Evolutionary conservation across 257 asterid species (phyloP), one percentile per base, ranked within the genome.

Genomic region (Penstemon newberryi): DNA sequence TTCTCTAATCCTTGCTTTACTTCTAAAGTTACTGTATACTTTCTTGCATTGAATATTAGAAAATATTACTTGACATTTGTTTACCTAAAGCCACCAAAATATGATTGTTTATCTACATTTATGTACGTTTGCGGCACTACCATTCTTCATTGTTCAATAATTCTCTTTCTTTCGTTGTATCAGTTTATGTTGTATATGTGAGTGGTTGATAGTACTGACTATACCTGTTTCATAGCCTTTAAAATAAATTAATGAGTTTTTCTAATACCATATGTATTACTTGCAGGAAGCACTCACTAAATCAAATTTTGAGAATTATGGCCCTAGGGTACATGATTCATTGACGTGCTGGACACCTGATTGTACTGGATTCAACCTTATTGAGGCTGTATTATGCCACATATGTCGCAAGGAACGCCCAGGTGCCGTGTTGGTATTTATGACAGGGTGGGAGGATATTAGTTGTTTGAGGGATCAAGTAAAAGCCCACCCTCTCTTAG

Each of bases 371-470:
- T 90, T 93, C 82, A 93, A 93, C 83, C 96, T 93, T 81, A 84
- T 90, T 70, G 99, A 93, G 88, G 96, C 97, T 63, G 93, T 90
- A 54, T 77, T 93, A 59, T 93, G 97, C 67, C 92, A 93, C 69
- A 93, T 90, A 77, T 87, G 97, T 78, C 91, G 97, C 72, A 93
- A 93, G 89, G 99, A 93, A 76, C 87, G 97, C 36, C 81, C 92
- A 44, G 99, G 99, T 53, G 97, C 89, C 56, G 95, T 90, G 63
- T 77, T 93, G 77, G 99, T 90, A 73, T 93, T 93, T 74, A 84
- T 93, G 97, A 93, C 99, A n/a, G 99, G 99, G 39, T 93, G 99
- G 97, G 99, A 93, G 75, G 99, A 93, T 80, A 93, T 93, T 66
- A 93, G 97, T 80, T 90, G 96, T 78, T 79, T 93, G 83, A 81